Percentiles rank a stretch among this genome's conserved stretches.
phyloP scores from a whole-genome alignment of 75 land plant species.

The Larix kaempferi region DNA sequence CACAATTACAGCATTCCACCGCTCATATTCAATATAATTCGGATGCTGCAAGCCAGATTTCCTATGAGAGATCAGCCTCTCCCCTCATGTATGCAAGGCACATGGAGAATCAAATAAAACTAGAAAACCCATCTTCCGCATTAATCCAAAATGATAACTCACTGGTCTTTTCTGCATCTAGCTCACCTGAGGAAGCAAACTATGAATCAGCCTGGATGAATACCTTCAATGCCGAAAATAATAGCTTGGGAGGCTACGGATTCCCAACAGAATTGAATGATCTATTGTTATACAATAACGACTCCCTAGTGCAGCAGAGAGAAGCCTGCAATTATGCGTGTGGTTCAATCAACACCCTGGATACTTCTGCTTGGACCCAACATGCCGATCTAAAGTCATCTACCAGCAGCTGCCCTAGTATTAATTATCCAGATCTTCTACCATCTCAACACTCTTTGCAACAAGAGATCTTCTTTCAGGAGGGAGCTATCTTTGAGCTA shows the following conservation, averaged over 20 bases:
- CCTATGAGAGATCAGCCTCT: background rate
- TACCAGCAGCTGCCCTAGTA: background rate
- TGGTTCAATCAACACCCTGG: background rate
- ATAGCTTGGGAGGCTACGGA: background rate
- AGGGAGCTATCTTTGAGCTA: constrained; percentile 4
- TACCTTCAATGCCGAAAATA: background rate
- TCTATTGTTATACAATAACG: background rate
- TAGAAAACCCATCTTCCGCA: background rate
- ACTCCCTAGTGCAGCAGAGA: background rate
- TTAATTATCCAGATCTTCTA: background rate
- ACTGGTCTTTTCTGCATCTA: constrained; percentile 4
- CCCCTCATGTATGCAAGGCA: background rate
- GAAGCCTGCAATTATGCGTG: background rate
- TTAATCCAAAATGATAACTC: background rate
- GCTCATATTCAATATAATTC: too few species aligned
- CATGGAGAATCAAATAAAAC: background rate
- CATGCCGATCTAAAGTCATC: background rate
- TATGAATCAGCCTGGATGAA: constrained; percentile 1
- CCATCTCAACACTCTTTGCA: constrained; percentile 2
- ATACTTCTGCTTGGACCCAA: background rate
- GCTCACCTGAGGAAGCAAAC: constrained; percentile 4
- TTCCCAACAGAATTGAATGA: constrained; percentile 1
- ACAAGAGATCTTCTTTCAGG: background rate
- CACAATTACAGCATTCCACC: background rate
- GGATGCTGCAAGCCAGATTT: too few species aligned